These are phyloP conservation scores for Protomyces gravidus DNA, from an alignment of 1,139 yeast genomes.

Conservation along the genomic window DNA sequence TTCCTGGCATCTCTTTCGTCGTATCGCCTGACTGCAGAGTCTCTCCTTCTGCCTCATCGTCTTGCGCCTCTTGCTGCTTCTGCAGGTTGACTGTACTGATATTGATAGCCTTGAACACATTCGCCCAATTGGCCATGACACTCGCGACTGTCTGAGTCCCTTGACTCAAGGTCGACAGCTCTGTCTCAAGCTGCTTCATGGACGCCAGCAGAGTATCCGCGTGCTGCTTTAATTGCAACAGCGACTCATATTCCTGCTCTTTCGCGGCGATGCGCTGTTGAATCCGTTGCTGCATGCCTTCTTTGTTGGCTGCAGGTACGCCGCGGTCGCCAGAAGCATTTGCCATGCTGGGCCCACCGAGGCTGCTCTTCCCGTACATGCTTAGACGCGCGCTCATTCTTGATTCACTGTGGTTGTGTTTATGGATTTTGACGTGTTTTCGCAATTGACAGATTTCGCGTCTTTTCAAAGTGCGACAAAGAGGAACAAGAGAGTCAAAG, in stretches of 20 bases:
- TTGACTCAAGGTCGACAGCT: conserved; percentile 50
- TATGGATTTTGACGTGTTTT: neutral
- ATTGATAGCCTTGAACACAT: conserved; percentile 60
- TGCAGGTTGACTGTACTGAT: conserved; percentile 51
- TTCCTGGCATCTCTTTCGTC: conserved; percentile 52
- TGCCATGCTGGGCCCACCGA: too few relatives aligned
- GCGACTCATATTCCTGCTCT: conserved; percentile 51
- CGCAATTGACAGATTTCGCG: neutral
- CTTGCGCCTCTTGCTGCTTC: conserved; percentile 46
- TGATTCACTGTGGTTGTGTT: neutral
- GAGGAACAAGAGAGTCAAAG: neutral
- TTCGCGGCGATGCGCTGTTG: conserved; percentile 41
- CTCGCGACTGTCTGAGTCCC: conserved; percentile 52
- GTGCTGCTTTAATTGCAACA: conserved; percentile 50
- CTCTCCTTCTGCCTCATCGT: conserved; percentile 49
- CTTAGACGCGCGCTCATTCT: neutral
- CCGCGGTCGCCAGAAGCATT: too few relatives aligned
- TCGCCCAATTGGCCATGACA: conserved; percentile 60
- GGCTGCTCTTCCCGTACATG: too few relatives aligned
- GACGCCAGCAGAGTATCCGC: conserved; percentile 50
- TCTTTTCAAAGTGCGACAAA: neutral
- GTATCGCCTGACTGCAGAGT: conserved; percentile 40
- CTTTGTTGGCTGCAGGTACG: too few relatives aligned
- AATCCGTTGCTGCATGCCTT: neutral
- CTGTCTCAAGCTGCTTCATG: conserved; percentile 49